A percentile compares a stretch with the other conserved stretches of the same genome.
phyloP scores from a whole-genome alignment of 2,329 filamentous ascomycete genomes.

The Aspergillus quadricinctus region DNA sequence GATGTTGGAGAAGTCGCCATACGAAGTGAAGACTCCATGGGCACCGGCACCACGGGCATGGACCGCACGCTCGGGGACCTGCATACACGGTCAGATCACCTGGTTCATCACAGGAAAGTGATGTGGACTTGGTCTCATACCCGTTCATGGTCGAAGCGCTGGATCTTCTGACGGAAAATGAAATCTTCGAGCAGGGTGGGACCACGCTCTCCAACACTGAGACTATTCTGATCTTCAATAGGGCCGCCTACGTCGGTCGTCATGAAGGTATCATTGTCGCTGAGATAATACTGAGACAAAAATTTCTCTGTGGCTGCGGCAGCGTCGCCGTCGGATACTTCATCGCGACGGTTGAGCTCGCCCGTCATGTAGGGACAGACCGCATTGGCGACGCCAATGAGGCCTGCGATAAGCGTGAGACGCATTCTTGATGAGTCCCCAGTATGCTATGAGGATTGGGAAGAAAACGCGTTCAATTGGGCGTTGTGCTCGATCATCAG shows the following conservation, averaged over 20 bases:
- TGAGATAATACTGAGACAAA: constrained; percentile 43
- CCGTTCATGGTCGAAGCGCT: constrained; percentile 66
- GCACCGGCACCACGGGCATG: constrained; percentile 66
- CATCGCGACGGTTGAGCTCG: constrained; percentile 23
- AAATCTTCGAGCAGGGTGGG: constrained; percentile 69
- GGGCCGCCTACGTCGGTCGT: constrained; percentile 67
- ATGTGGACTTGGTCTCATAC: constrained; percentile 38
- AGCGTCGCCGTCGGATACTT: constrained; percentile 17
- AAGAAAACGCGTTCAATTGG: not conserved
- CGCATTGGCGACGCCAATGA: constrained; percentile 34
- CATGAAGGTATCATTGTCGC: constrained; percentile 54
- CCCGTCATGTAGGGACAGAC: constrained; percentile 41
- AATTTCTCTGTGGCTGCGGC: constrained; percentile 35
- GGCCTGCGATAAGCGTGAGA: constrained; percentile 22
- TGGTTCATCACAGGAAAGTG: not conserved
- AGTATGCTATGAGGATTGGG: not conserved
- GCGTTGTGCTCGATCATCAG: not conserved
- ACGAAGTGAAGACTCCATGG: constrained; percentile 66
- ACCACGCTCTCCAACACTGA: constrained; percentile 64
- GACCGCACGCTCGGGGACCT: constrained; percentile 62
- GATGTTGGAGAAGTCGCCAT: constrained; percentile 62
- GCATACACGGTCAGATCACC: not conserved
- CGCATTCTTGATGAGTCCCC: constrained; percentile 20
- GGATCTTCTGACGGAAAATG: constrained; percentile 68
- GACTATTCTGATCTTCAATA: constrained; percentile 61